Conservation (phyloP, 2,329 filamentous ascomycete genomes). For the Trichoderma afroharzianum region DNA sequence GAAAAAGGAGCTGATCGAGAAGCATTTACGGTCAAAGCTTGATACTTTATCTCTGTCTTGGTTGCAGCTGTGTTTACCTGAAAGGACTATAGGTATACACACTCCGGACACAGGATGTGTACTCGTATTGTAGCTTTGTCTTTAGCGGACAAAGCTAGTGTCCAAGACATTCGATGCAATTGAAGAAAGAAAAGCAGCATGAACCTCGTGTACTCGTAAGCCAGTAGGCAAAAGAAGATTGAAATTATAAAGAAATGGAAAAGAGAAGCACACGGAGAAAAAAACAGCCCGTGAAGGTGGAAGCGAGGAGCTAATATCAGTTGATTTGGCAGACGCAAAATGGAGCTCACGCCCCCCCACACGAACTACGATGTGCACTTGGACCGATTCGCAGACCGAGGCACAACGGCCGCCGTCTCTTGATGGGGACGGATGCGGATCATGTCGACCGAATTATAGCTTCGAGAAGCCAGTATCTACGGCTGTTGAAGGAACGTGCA, state of each 20-base stretch:
- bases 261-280: neutral
- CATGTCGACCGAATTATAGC: neutral
- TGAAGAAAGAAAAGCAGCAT: neutral
- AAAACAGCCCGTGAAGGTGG: neutral
- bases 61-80: neutral
- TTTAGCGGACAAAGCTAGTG: neutral
- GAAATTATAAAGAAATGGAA: neutral
- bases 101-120: neutral
- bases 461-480: neutral
- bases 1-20: neutral
- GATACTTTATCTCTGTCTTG: neutral
- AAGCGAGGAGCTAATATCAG: conserved; percentile 6
- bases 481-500: neutral
- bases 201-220: neutral
- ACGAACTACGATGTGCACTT: conserved; percentile 4
- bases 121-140: neutral
- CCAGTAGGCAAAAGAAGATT: neutral
- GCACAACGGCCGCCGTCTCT: neutral
- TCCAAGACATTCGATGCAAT: neutral
- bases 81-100: neutral
- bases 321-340: conserved; percentile 6
- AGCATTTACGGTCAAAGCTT: neutral
- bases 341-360: conserved; percentile 5
- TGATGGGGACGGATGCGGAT: neutral
- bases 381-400: conserved; percentile 14